Conservation (phyloP, 2,329 filamentous ascomycete genomes). For the Massarina eburnea region DNA sequence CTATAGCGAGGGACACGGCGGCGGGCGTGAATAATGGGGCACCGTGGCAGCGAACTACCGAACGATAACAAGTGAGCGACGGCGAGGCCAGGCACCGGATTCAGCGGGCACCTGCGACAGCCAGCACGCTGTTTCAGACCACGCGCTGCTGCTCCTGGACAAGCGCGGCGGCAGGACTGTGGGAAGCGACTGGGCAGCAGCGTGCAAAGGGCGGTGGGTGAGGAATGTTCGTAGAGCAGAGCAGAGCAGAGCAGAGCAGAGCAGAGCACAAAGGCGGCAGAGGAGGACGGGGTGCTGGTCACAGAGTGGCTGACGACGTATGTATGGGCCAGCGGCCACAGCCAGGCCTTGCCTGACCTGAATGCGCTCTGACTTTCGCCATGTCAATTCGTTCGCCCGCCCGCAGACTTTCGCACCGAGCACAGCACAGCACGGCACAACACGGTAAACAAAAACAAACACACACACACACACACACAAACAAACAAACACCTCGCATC, state of each 20-base stretch:
- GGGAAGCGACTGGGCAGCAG: neutral
- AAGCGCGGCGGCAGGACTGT: neutral
- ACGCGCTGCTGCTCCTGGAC: neutral
- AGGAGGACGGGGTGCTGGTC: too few species aligned
- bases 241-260: neutral
- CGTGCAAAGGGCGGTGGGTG: neutral
- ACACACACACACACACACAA: too few species aligned
- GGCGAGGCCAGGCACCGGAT: constrained; percentile 9
- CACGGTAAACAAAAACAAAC: too few species aligned
- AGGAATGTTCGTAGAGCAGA: neutral
- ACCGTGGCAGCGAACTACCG: neutral
- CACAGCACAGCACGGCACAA: too few species aligned
- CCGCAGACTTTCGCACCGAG: too few species aligned
- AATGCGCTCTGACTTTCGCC: neutral
- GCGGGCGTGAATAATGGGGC: neutral
- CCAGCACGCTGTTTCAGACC: constrained; percentile 25
- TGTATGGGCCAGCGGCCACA: too few species aligned
- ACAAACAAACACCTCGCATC: neutral
- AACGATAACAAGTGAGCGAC: constrained; percentile 2
- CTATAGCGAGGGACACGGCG: constrained; percentile 6
- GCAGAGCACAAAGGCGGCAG: neutral
- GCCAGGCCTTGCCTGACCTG: too few species aligned
- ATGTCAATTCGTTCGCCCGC: neutral
- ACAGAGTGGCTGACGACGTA: constrained; percentile 8
- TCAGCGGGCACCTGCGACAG: constrained; percentile 18